Evolutionary conservation across 2,329 filamentous ascomycete species (phyloP).

Genomic region (Grosmannia serpens): DNA sequence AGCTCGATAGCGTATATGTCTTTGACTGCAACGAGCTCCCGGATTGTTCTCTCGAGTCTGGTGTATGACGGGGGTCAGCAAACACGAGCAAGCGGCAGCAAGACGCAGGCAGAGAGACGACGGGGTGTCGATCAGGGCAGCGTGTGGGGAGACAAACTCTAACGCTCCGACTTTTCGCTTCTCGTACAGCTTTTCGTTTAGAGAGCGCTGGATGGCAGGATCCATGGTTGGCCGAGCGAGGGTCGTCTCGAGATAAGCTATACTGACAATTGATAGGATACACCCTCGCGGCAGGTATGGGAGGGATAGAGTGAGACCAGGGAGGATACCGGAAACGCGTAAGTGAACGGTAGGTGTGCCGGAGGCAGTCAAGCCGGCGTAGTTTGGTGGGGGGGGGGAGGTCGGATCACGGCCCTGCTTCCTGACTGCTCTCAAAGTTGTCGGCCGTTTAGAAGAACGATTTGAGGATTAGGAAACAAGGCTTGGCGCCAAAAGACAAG

Average conservation of each 20-base stretch:
- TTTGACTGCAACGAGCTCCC: conserved; percentile 64
- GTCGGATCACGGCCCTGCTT: too few species aligned
- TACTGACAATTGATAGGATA: too few species aligned
- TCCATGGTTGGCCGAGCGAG: conserved; percentile 52
- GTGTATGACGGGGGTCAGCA: too few species aligned
- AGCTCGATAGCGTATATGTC: conserved; percentile 73
- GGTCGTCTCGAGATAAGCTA: background rate
- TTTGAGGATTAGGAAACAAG: background rate
- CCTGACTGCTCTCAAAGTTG: too few species aligned
- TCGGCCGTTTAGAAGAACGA: background rate
- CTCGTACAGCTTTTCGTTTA: conserved; percentile 98
- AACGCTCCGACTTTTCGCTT: conserved; percentile 93
- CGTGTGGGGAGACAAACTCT: conserved; percentile 53
- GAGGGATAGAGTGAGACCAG: too few species aligned
- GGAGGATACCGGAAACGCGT: too few species aligned
- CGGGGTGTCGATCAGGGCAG: background rate
- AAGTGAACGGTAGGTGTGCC: too few species aligned
- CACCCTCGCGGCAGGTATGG: too few species aligned
- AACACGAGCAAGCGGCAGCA: background rate
- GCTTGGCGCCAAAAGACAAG: background rate
- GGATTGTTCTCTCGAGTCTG: conserved; percentile 83
- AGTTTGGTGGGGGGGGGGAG: too few species aligned
- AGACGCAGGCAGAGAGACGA: background rate
- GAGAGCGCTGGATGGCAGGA: conserved; percentile 71
- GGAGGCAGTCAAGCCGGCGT: too few species aligned